Conservation (phyloP, 192 early-diverging fungal species). For the Coemansia sp. region DNA sequence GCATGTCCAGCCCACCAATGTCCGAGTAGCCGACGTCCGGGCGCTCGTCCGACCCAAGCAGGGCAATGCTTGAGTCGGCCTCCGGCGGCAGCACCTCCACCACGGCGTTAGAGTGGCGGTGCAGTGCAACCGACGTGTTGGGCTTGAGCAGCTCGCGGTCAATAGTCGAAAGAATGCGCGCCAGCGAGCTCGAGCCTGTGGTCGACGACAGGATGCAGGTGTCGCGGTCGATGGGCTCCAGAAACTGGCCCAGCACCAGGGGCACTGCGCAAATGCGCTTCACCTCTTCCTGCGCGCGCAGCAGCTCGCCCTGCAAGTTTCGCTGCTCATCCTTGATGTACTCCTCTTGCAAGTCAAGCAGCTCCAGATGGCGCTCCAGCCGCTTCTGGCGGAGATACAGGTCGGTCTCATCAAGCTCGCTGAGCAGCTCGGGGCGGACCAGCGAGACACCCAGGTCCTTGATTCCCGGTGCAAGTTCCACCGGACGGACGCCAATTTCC, state of each 20-base stretch:
- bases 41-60: constrained; percentile 74
- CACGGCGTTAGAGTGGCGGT: constrained; percentile 94
- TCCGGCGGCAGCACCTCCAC: constrained; percentile 98
- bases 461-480: constrained; percentile 44
- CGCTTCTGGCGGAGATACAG: constrained; percentile 93
- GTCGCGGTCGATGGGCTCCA: constrained; percentile 95
- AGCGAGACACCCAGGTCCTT: constrained; percentile 49
- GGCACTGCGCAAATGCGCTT: constrained; percentile 98
- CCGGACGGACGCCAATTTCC: constrained; percentile 46
- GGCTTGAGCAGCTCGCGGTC: constrained; percentile 97
- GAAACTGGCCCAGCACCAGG: constrained; percentile 96
- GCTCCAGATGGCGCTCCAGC: constrained; percentile 89
- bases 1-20: constrained; percentile 85
- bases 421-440: constrained; percentile 39
- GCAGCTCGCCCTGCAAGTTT: constrained; percentile 90
- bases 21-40: constrained; percentile 79
- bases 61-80: constrained; percentile 85
- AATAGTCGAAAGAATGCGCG: constrained; percentile 92
- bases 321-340: constrained; percentile 99
- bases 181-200: constrained; percentile 85
- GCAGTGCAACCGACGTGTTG: constrained; percentile 86
- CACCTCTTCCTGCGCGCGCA: constrained; percentile 95
- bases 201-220: constrained; percentile 95
- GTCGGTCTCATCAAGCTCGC: constrained; percentile 65
- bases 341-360: constrained; percentile 95